A percentile compares a stretch with the other conserved stretches of the same genome.
Conservation (phyloP, 2,329 filamentous ascomycete genomes). For the Penicillium sp. region DNA sequence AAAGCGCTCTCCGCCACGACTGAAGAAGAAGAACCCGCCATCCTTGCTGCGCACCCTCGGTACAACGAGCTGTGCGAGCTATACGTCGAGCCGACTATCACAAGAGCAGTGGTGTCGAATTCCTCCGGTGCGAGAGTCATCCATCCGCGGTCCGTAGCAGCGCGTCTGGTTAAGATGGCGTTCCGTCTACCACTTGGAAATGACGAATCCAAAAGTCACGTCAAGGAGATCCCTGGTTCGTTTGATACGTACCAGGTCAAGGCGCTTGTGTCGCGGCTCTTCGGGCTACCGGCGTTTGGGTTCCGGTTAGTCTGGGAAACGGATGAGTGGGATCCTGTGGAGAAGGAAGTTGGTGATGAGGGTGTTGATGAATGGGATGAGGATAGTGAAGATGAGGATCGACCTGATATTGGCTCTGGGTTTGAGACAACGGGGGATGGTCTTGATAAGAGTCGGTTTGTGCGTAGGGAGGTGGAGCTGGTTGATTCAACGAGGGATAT, state of each 20-base stretch:
- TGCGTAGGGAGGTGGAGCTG: slow-evolving; percentile 76
- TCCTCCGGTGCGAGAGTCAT: slow-evolving; percentile 42
- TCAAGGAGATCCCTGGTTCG: slow-evolving; percentile 66
- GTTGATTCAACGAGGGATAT: slow-evolving; percentile 75
- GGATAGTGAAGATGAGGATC: slow-evolving; percentile 34
- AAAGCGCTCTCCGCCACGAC: slow-evolving; percentile 60
- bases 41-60: slow-evolving; percentile 66
- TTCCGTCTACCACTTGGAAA: slow-evolving; percentile 52
- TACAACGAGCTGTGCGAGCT: slow-evolving; percentile 71
- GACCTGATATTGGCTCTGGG: slow-evolving; percentile 1
- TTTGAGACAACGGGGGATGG: slow-evolving; percentile 16
- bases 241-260: slow-evolving; percentile 80
- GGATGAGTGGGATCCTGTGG: slow-evolving; percentile 81
- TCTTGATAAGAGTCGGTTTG: slow-evolving; percentile 56
- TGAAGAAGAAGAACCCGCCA: slow-evolving; percentile 46
- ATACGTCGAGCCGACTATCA: slow-evolving; percentile 69
- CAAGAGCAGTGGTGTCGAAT: slow-evolving; percentile 48
- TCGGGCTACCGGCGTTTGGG: slow-evolving; percentile 61
- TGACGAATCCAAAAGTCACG: slow-evolving; percentile 25
- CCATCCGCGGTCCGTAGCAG: slow-evolving; percentile 76
- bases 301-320: slow-evolving; percentile 81
- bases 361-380: slow-evolving; percentile 46
- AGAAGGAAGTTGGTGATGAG: slow-evolving; percentile 59
- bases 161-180: slow-evolving; percentile 63
- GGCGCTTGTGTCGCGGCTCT: slow-evolving; percentile 70